phyloP scores from a whole-genome alignment of 176 grass and related monocot species.

The Paspalum vaginatum region DNA sequence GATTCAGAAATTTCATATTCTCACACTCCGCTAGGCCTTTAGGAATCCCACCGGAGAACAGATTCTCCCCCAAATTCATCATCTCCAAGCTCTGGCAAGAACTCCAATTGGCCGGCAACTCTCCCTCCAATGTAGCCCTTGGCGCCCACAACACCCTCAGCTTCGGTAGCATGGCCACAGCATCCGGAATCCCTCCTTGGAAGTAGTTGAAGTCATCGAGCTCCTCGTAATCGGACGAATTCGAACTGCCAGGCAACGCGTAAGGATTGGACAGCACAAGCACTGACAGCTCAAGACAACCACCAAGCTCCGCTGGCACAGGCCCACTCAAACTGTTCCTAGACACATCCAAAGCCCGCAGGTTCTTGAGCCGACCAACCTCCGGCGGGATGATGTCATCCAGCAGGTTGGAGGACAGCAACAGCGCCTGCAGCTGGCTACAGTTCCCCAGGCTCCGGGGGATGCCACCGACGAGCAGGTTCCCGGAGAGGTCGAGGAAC shows the following conservation, averaged over 20 bases:
- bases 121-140: slow-evolving; percentile 74
- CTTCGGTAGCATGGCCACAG: slow-evolving; percentile 60
- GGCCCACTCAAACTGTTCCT: slow-evolving; percentile 84
- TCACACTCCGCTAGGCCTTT: slow-evolving; percentile 56
- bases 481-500: slow-evolving; percentile 77
- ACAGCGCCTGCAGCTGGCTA: slow-evolving; percentile 48
- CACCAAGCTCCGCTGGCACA: slow-evolving; percentile 74
- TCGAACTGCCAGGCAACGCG: slow-evolving; percentile 9
- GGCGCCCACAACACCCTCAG: slow-evolving; percentile 92
- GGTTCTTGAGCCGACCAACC: slow-evolving; percentile 63
- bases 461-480: slow-evolving; percentile 75
- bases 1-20: slow-evolving; percentile 81
- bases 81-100: slow-evolving; percentile 77
- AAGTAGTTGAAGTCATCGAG: slow-evolving; percentile 90
- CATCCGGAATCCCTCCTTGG: slow-evolving; percentile 69
- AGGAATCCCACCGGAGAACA: slow-evolving; percentile 72
- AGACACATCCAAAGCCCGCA: slow-evolving; percentile 75
- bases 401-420: slow-evolving; percentile 74
- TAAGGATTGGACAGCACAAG: slow-evolving; percentile 79
- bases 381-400: slow-evolving; percentile 79
- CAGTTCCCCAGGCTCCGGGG: slow-evolving; percentile 76
- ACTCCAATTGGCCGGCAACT: slow-evolving; percentile 72
- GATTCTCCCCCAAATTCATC: slow-evolving; percentile 85
- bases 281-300: slow-evolving; percentile 65
- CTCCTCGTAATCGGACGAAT: slow-evolving; percentile 41